Percentiles rank a stretch among this genome's conserved stretches.
Conservation (phyloP, 768 basidiomycete genomes). For the Suillus plorans region DNA sequence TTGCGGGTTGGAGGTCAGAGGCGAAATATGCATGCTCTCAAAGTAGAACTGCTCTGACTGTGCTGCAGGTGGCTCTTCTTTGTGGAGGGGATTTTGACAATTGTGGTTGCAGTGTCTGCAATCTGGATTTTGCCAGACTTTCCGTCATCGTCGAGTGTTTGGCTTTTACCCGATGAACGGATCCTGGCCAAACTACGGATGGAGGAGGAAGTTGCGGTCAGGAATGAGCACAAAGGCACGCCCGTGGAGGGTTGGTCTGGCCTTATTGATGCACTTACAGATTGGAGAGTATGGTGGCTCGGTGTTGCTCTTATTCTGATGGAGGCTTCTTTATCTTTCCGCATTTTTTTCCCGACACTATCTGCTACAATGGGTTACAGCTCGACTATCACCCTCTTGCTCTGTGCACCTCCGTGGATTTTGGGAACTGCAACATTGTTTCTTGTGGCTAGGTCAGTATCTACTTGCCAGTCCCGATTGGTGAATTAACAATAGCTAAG, state of each 20-base stretch:
- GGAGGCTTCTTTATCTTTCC: slow-evolving; percentile 62
- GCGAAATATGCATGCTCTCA: not conserved
- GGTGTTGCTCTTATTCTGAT: slow-evolving; percentile 60
- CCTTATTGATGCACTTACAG: slow-evolving; percentile 55
- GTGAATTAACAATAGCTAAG: slow-evolving; percentile 28
- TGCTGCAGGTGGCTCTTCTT: slow-evolving; percentile 65
- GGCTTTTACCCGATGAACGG: slow-evolving; percentile 56
- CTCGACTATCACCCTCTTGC: slow-evolving; percentile 59
- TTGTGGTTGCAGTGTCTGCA: slow-evolving; percentile 48
- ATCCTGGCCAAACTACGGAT: slow-evolving; percentile 57
- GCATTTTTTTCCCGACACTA: slow-evolving; percentile 77
- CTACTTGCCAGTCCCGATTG: not conserved
- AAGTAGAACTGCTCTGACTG: slow-evolving; percentile 3
- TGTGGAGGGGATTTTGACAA: slow-evolving; percentile 59
- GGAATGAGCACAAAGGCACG: slow-evolving; percentile 46
- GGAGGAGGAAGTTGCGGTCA: slow-evolving; percentile 57
- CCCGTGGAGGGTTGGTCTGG: slow-evolving; percentile 38
- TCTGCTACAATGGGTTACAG: slow-evolving; percentile 68
- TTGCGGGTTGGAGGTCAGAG: slow-evolving; percentile 68
- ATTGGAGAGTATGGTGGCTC: slow-evolving; percentile 85
- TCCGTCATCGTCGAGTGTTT: slow-evolving; percentile 54
- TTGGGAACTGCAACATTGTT: slow-evolving; percentile 60
- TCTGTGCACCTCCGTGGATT: slow-evolving; percentile 77
- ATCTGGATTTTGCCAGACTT: slow-evolving; percentile 74
- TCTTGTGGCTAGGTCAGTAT: slow-evolving; percentile 44